Conservation (phyloP, 2,329 filamentous ascomycete genomes). For the Diaporthe vexans region DNA sequence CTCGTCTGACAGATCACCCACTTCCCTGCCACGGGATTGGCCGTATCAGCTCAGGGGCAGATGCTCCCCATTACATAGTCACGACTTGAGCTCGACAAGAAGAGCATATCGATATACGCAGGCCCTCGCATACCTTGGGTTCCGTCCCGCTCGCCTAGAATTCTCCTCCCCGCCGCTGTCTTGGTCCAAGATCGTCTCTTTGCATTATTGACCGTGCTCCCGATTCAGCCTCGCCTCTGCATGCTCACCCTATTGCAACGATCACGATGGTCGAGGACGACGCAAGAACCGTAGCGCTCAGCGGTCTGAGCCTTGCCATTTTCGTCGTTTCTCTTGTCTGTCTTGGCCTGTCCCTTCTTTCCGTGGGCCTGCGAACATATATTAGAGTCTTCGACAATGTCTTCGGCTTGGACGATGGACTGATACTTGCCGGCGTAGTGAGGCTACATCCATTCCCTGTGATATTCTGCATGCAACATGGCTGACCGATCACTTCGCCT, state of each 20-base stretch:
- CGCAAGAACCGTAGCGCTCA: conserved; percentile 15
- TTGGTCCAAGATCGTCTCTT: neutral
- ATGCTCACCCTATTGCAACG: neutral
- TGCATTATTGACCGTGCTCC: neutral
- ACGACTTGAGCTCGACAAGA: neutral
- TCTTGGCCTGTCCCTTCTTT: conserved; percentile 41
- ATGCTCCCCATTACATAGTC: conserved; percentile 1
- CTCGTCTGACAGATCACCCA: conserved; percentile 15
- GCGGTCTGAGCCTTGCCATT: conserved; percentile 40
- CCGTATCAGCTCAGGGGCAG: conserved; percentile 12
- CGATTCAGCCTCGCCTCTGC: neutral
- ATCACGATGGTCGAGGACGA: conserved; percentile 14
- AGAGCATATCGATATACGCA: conserved; percentile 17
- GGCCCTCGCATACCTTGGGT: neutral
- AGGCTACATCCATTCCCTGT: neutral
- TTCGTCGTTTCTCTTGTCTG: conserved; percentile 44
- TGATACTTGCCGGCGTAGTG: conserved; percentile 35
- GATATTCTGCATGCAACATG: no score
- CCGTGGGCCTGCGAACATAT: conserved; percentile 42
- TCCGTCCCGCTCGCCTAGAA: conserved; percentile 1
- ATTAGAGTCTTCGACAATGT: conserved; percentile 35
- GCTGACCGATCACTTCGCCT: neutral
- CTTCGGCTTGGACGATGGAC: conserved; percentile 35
- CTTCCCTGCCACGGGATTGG: conserved; percentile 15
- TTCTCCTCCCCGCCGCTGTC: conserved; percentile 5